These are phyloP conservation scores for Lasiodiplodia citricola DNA, from an alignment of 2,329 filamentous ascomycete species.

Conservation along the genomic window DNA sequence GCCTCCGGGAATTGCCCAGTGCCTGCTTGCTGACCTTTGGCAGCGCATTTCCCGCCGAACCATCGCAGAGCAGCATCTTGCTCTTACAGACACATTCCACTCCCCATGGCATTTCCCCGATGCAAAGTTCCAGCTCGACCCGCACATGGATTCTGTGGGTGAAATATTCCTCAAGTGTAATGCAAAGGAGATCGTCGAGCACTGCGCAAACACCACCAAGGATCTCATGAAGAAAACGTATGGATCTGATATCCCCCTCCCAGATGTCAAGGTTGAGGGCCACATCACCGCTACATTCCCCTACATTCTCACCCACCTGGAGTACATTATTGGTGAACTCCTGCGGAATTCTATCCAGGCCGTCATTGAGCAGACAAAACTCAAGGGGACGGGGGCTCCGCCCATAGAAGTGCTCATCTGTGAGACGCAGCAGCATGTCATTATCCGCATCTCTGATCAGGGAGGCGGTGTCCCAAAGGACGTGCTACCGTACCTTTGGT, in stretches of 20 bases:
- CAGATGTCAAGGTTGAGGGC: slow-evolving; percentile 81
- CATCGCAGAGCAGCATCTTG: slow-evolving; percentile 96
- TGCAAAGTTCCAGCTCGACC: slow-evolving; percentile 64
- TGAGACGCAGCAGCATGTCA: slow-evolving; percentile 92
- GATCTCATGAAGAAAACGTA: slow-evolving; percentile 77
- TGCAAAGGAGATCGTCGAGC: slow-evolving; percentile 84
- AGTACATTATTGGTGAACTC: slow-evolving; percentile 96
- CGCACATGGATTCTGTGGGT: slow-evolving; percentile 84
- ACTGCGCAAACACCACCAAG: slow-evolving; percentile 77
- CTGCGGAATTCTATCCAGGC: slow-evolving; percentile 94
- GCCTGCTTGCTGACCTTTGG: not conserved
- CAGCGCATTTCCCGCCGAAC: slow-evolving; percentile 93
- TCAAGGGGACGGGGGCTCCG: slow-evolving; percentile 61
- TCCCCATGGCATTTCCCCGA: slow-evolving; percentile 88
- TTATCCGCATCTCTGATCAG: slow-evolving; percentile 93
- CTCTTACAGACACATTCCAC: slow-evolving; percentile 91
- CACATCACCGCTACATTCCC: slow-evolving; percentile 91
- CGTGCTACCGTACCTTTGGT: slow-evolving; percentile 90
- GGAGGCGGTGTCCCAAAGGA: slow-evolving; percentile 89
- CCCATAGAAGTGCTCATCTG: slow-evolving; percentile 95
- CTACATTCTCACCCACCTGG: slow-evolving; percentile 92
- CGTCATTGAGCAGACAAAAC: slow-evolving; percentile 74
- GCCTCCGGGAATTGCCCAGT: not conserved
- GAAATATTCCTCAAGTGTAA: slow-evolving; percentile 95
- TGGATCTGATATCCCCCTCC: slow-evolving; percentile 72